Base-by-base conservation (phyloP, 305 asterid genomes). In the Fraxinus latifolia region DNA sequence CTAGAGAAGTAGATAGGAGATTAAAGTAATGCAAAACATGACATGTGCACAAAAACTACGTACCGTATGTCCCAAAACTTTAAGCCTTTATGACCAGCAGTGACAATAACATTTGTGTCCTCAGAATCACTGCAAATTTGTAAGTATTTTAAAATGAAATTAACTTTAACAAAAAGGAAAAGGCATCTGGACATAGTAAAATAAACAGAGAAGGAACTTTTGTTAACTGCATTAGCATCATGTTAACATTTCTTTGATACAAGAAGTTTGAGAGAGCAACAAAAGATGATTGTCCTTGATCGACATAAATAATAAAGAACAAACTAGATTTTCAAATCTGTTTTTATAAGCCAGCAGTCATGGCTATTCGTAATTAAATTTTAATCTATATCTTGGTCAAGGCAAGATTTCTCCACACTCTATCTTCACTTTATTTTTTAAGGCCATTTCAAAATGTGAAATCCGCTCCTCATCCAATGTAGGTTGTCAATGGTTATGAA, bases 41-140 rank as follows among this genome's bases (percentile, higher is more conserved):
- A 71, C 21, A 62, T 31, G 77, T 74, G 82, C 23, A 53, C 76
- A 75, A 74, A 73, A 62, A 32, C 44, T 15, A 79, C 91, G 77
- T 87, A 95, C 98, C 98, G 91, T 78, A 94, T 82, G 85, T 95
- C 97, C 98, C 99, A 95, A 87, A 93, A 92, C 83, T 92, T 94
- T 83, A 92, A 87, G 83, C 98, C 96, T 88, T 88, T 94, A 77
- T 86, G 84, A 80, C 98, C 96, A 29, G 90, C 93, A 60, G 94
- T 82, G 80, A 90, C 89, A 80, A 95, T 82, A 60, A 93, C 79
- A 84, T 94, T 90, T 82, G 92, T 86, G 84, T 88, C 77, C 81
- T 91, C 97, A 29, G 89, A 83, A 78, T 85, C 87, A 76, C 99
- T 95, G 96, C 92, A 90, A 80, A 80, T 32, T 47, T 80, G 50